These are phyloP conservation scores for Diaporthe citriasiana DNA, from an alignment of 2,329 filamentous ascomycete species.

Conservation along the genomic window DNA sequence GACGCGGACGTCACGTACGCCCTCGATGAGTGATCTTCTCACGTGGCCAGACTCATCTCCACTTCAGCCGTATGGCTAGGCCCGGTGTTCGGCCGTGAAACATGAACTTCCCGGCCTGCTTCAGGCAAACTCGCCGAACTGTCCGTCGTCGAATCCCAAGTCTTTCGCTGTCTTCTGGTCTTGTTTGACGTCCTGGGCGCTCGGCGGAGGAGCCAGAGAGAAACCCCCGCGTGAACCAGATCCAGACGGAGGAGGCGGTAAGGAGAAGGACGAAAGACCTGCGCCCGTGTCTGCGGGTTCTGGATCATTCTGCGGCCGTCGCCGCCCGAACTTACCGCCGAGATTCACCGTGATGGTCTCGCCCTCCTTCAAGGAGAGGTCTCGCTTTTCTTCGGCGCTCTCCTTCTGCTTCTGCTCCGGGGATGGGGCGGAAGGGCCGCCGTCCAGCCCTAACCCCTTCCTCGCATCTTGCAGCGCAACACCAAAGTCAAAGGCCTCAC, in stretches of 20 bases:
- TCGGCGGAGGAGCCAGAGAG: conserved; percentile 77
- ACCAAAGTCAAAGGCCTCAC: conserved; percentile 88
- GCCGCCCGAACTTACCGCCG: conserved; percentile 69
- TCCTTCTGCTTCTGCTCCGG: conserved; percentile 55
- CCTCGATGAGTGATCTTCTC: neutral
- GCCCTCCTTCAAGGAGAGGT: conserved; percentile 89
- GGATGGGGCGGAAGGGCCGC: conserved; percentile 51
- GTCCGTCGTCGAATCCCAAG: conserved; percentile 87
- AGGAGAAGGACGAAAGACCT: conserved; percentile 73
- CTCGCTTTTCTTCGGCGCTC: conserved; percentile 71
- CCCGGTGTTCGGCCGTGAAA: conserved; percentile 26
- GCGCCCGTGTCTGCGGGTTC: conserved; percentile 51
- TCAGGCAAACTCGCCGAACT: conserved; percentile 86
- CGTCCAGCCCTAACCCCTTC: conserved; percentile 75
- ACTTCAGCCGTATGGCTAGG: conserved; percentile 13
- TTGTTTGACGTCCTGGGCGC: conserved; percentile 71
- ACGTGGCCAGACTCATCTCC: neutral
- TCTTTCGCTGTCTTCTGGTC: conserved; percentile 72
- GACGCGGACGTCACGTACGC: neutral
- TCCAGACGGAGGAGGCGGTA: conserved; percentile 76
- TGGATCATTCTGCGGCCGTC: conserved; percentile 50
- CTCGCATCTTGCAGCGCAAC: conserved; percentile 84
- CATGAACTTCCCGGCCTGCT: neutral
- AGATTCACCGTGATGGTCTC: conserved; percentile 90
- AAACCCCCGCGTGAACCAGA: conserved; percentile 51